Conservation (phyloP, 768 basidiomycete genomes). For the Kwoniella pini region DNA sequence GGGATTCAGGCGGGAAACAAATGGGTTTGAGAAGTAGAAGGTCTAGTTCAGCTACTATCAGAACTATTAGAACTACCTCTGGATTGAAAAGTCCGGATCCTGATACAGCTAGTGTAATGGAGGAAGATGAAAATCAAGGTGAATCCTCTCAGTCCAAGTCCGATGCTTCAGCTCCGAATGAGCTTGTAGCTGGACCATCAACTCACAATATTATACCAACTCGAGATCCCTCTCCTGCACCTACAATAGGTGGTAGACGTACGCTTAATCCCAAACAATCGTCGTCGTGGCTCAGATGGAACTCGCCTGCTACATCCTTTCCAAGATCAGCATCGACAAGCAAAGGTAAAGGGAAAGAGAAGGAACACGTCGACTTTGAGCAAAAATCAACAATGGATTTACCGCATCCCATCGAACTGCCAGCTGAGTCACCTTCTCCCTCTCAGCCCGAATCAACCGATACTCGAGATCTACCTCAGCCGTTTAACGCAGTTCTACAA, state of each 20-base stretch:
- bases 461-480: no score
- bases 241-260: neutral
- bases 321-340: conserved; percentile 22
- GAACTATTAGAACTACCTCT: conserved; percentile 22
- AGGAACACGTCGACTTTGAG: no score
- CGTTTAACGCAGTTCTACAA: neutral
- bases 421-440: no score
- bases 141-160: neutral
- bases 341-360: conserved; percentile 33
- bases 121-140: conserved; percentile 23
- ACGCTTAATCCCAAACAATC: conserved; percentile 43
- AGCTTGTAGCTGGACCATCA: conserved; percentile 27
- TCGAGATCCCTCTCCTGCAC: neutral
- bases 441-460: no score
- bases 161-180: neutral
- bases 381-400: no score
- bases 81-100: conserved; percentile 20
- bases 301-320: conserved; percentile 33
- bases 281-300: conserved; percentile 45
- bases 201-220: neutral
- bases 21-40: conserved; percentile 43
- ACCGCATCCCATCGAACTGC: no score
- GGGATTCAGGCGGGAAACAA: conserved; percentile 38
- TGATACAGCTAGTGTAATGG: conserved; percentile 18
- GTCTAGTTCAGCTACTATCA: conserved; percentile 34